Base-by-base conservation (phyloP, 768 basidiomycete genomes). In the Mycena leptocephala region DNA sequence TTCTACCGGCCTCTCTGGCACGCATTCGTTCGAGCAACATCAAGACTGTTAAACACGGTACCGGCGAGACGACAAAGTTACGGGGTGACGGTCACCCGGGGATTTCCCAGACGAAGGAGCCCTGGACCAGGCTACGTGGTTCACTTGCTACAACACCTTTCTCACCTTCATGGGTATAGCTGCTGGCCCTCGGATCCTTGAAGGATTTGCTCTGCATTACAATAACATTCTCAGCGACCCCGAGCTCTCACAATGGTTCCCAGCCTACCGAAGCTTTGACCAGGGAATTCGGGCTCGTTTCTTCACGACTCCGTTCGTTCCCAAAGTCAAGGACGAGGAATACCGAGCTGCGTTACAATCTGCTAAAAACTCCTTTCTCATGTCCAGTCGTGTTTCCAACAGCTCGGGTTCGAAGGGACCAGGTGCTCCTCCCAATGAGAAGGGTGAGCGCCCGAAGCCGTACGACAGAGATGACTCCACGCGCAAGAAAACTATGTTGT, bases 41-140 rank as follows among this genome's bases (percentile, higher is more conserved):
- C 20, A 72, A 72, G 53, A 72, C 62, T 3, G 35, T 64, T 1
- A 72, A 72, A 16, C 71, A 72, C 22, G 63, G 71, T 5, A 62
- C 70, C 8, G 69, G 69, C 1, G 69, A 70, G 22, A 30, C 69
- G 3, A 35, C 58, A 2, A 59, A 61, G n/a, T n/a, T n/a, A n/a
- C n/a, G n/a, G n/a, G 58, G 58, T 71, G 6, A 71, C 70, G 1
- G 70, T 71, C 5, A 43, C 62, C 30, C 62, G 65, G 35, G 26
- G 71, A 72, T 16, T 72, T 72, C n/a, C 71, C 71, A 28, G 53
- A 55, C 37, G 71, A 72, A 22, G 33, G 30, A 1, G 13, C 10
- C 5, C 32, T 72, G 48, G 61, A 64, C 22, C 71, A 65, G 39
- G 62, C 62, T 8, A 55, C 48, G 13, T 72, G 32, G 26, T 10